Conservation (phyloP, 768 basidiomycete genomes). For the Cyathus striatus region DNA sequence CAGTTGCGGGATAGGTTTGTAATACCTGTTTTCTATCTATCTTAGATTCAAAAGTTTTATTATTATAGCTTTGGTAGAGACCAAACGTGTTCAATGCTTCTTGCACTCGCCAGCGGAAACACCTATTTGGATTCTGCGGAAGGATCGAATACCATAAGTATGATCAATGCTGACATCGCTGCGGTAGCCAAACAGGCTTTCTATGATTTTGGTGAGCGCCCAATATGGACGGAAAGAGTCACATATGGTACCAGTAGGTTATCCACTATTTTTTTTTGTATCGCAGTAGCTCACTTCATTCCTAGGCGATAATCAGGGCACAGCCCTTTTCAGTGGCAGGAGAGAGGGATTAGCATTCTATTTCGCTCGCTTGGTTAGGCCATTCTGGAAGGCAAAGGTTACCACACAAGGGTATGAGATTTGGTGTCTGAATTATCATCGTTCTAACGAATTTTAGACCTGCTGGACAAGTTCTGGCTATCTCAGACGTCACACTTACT, state of each 20-base stretch:
- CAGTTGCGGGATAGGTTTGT: slow-evolving; percentile 85
- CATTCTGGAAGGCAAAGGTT: slow-evolving; percentile 83
- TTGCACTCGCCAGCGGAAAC: slow-evolving; percentile 82
- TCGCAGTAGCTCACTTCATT: background rate
- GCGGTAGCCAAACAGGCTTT: slow-evolving; percentile 79
- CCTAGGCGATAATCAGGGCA: slow-evolving; percentile 63
- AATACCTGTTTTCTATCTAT: slow-evolving; percentile 9
- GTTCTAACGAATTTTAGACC: slow-evolving; percentile 3
- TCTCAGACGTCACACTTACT: slow-evolving; percentile 58
- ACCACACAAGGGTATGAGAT: slow-evolving; percentile 53
- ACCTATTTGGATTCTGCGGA: slow-evolving; percentile 66
- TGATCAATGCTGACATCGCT: slow-evolving; percentile 56
- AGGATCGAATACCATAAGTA: slow-evolving; percentile 40
- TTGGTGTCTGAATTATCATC: background rate
- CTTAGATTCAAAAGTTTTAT: too few species aligned
- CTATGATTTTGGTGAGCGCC: slow-evolving; percentile 81
- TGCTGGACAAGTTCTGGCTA: slow-evolving; percentile 51
- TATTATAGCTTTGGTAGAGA: slow-evolving; percentile 77
- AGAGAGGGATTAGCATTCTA: slow-evolving; percentile 87
- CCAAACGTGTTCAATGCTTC: slow-evolving; percentile 88
- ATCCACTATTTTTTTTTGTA: background rate
- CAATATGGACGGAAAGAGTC: slow-evolving; percentile 74
- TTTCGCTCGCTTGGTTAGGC: slow-evolving; percentile 78
- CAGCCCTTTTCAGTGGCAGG: slow-evolving; percentile 78
- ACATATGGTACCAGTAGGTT: slow-evolving; percentile 70